These are phyloP conservation scores for Coemansia sp. DNA, from an alignment of 192 early-diverging fungal species.

Conservation along the genomic window DNA sequence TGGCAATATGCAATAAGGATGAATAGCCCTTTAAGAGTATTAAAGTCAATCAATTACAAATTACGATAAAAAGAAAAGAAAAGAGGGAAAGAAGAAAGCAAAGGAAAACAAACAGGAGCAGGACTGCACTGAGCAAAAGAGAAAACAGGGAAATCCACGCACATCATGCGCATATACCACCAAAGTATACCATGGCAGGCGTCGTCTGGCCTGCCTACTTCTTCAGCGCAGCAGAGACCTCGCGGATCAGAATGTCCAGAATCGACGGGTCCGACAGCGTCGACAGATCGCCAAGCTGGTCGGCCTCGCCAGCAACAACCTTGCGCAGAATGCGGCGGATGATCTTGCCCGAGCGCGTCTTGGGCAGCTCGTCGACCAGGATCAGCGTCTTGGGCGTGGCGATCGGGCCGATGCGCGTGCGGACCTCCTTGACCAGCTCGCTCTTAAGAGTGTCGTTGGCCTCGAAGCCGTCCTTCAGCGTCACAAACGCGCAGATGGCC, in stretches of 20 bases:
- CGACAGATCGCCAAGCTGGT: conserved; percentile 82
- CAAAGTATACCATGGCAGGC: too few species aligned
- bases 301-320: conserved; percentile 79
- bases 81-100: neutral
- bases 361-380: conserved; percentile 84
- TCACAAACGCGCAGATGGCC: conserved; percentile 82
- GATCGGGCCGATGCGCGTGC: conserved; percentile 89
- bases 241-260: conserved; percentile 55
- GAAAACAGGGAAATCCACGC: too few species aligned
- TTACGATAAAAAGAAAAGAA: neutral
- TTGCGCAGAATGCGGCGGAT: conserved; percentile 94
- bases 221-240: conserved; percentile 30
- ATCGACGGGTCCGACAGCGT: conserved; percentile 82
- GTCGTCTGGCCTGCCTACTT: too few species aligned
- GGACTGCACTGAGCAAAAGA: neutral
- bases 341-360: conserved; percentile 95
- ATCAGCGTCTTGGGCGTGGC: conserved; percentile 86
- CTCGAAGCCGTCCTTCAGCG: conserved; percentile 67
- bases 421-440: conserved; percentile 73
- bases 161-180: neutral
- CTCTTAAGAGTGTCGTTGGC: conserved; percentile 52
- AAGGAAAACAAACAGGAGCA: neutral
- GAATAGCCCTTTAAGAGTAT: too few species aligned
- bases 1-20: too few species aligned
- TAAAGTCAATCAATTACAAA: too few species aligned